Evolutionary conservation across 2,329 filamentous ascomycete genomes (phyloP).

Genomic region (Arthroderma sp.): DNA sequence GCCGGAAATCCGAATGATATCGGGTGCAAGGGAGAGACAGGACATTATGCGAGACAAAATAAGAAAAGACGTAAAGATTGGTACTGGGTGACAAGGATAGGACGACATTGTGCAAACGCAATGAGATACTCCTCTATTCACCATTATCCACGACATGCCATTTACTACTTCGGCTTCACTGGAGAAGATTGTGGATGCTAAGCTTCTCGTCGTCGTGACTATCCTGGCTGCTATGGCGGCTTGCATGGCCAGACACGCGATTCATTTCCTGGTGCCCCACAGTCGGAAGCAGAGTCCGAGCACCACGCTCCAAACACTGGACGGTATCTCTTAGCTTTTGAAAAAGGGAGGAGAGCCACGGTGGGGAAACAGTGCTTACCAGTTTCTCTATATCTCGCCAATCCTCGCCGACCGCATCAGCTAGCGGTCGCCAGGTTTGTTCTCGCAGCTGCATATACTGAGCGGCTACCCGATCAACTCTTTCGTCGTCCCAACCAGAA

Average conservation of each 20-base stretch:
- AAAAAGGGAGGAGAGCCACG: background rate
- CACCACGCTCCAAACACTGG: constrained; percentile 16
- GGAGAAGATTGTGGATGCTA: constrained; percentile 9
- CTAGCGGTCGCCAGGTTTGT: constrained; percentile 69
- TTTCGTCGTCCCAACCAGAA: constrained; percentile 66
- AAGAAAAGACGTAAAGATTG: no score
- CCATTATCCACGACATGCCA: no score
- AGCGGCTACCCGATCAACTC: constrained; percentile 59
- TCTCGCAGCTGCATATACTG: constrained; percentile 69
- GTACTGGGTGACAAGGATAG: no score
- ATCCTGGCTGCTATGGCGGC: constrained; percentile 11
- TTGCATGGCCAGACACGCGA: constrained; percentile 2
- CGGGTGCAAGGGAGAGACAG: no score
- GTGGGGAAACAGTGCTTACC: constrained; percentile 39
- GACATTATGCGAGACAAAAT: no score
- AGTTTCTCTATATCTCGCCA: constrained; percentile 65
- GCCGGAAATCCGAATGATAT: no score
- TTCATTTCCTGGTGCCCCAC: constrained; percentile 8
- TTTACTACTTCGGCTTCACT: background rate
- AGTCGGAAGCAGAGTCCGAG: constrained; percentile 10
- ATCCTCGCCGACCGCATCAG: constrained; percentile 44
- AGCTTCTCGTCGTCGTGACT: constrained; percentile 12
- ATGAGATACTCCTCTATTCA: no score
- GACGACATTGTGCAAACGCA: no score
- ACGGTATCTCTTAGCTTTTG: background rate